Base-by-base conservation (phyloP, 768 basidiomycete species). In the Infundibulicybe gibba region DNA sequence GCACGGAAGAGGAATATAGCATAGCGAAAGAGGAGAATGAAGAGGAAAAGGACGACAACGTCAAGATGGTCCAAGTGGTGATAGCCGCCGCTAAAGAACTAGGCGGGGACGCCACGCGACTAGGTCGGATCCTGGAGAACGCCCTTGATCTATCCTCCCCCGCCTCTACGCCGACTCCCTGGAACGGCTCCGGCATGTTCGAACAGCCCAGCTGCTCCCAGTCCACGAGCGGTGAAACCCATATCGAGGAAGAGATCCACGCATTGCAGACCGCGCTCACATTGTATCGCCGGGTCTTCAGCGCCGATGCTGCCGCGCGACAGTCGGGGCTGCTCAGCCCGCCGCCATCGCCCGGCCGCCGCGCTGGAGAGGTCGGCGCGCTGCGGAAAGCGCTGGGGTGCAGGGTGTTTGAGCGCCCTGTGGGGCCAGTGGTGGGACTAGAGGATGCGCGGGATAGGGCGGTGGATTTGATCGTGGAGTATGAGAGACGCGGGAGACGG, bases 381-480 rank as follows among this genome's bases (percentile, higher is more conserved):
- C 60, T 90, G 44, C 68, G 82, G 49, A 68, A 71, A 13, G 74
- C 72, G 30, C 67, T 90, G 33, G 87, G 83, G 12, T 66, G 57
- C 57, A 58, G 71, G 45, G 69, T 62, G 45, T 76, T 70, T 55
- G 74, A 77, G 53, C 14, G 64, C 58, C 31, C 62, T 46, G 16
- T 60, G 43, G 53, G 57, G 48, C 49, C 32, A 49, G 56, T 54
- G 30, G 60, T 62, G 20, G n/a, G n/a, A n/a, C 60, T 90, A 44
- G 88, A 90, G 60, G 86, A 90, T 49, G 87, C 87, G 40, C 72
- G 83, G 47, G 89, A 90, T 61, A 66, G 74, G 14, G 82, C 81
- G 32, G 85, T 89, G 40, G 89, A 91, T 66, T 70, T 84, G 70
- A 70, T 90, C 45, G 70, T 74, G n/a, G 73, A 71, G 31, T 55